Evolutionary conservation across 2,329 filamentous ascomycete genomes (phyloP).

Genomic region (Parastagonospora nodorum): DNA sequence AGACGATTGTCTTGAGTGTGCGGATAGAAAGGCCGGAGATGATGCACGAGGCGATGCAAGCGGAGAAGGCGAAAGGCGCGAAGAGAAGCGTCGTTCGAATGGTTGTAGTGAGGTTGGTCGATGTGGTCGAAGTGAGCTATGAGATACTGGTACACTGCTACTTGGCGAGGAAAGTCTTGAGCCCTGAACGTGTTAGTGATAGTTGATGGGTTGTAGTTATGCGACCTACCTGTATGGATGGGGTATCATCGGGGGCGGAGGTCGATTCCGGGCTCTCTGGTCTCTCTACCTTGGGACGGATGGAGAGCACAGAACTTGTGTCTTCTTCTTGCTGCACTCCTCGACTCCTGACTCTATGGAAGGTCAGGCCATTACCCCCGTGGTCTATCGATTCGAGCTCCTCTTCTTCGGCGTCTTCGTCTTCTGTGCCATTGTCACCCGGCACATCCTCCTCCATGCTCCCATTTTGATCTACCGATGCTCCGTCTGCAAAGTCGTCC

Average conservation of each 20-base stretch:
- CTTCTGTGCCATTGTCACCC: slow-evolving; percentile 13
- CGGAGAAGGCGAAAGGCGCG: slow-evolving; percentile 71
- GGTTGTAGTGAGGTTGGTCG: slow-evolving; percentile 85
- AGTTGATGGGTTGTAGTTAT: slow-evolving; percentile 20
- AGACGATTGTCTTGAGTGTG: slow-evolving; percentile 81
- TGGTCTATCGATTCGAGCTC: slow-evolving; percentile 29
- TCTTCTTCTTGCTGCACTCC: slow-evolving; percentile 28
- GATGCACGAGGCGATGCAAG: slow-evolving; percentile 65
- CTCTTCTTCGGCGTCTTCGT: slow-evolving; percentile 21
- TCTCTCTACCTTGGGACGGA: slow-evolving; percentile 15
- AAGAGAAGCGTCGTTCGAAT: slow-evolving; percentile 94
- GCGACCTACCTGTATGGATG: slow-evolving; percentile 73
- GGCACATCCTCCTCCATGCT: slow-evolving; percentile 6
- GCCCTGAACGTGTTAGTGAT: slow-evolving; percentile 46
- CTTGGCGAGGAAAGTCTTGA: slow-evolving; percentile 66
- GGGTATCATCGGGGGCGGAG: slow-evolving; percentile 82
- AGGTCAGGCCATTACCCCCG: slow-evolving; percentile 35
- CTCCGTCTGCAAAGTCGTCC: slow-evolving; percentile 54
- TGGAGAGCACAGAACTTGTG: slow-evolving; percentile 24
- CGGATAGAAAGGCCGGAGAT: slow-evolving; percentile 77
- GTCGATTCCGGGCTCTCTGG: slow-evolving; percentile 70
- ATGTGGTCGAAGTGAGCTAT: slow-evolving; percentile 71
- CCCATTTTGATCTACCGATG: slow-evolving; percentile 57
- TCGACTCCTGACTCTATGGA: slow-evolving; percentile 35
- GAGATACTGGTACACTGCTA: slow-evolving; percentile 73